Conservation (phyloP, 495 filamentous ascomycete genomes). For the Daldinia caldariorum region DNA sequence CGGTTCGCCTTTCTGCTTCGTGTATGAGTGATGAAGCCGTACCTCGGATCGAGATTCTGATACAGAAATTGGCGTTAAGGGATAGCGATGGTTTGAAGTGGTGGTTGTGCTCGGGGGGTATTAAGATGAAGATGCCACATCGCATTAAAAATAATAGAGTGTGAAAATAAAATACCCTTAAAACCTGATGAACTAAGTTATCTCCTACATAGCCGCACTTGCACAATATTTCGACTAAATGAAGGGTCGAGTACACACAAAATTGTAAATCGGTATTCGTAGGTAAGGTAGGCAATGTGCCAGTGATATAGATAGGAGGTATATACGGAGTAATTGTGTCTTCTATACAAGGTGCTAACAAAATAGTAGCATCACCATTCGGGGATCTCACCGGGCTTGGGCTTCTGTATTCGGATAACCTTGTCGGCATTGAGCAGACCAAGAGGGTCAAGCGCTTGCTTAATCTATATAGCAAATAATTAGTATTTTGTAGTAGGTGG, state of each 20-base stretch:
- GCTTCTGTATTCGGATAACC: slow-evolving; percentile 70
- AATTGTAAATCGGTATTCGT: slow-evolving; percentile 15
- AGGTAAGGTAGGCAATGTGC: not conserved
- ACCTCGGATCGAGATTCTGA: not conserved
- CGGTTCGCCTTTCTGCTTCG: slow-evolving; percentile 50
- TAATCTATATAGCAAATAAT: slow-evolving; percentile 56
- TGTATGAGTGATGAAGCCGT: slow-evolving; percentile 46
- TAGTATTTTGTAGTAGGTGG: not conserved
- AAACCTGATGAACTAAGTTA: not conserved
- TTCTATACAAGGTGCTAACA: slow-evolving; percentile 9
- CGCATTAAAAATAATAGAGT: slow-evolving; percentile 19
- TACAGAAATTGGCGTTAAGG: not conserved
- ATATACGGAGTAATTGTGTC: slow-evolving; percentile 17
- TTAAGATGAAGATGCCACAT: slow-evolving; percentile 1
- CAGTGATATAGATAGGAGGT: not conserved
- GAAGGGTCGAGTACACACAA: slow-evolving; percentile 3
- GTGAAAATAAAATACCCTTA: not conserved
- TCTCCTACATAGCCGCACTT: slow-evolving; percentile 12
- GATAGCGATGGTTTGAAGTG: not conserved
- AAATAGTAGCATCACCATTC: slow-evolving; percentile 55
- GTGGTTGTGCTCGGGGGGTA: not conserved
- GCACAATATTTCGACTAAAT: not conserved
- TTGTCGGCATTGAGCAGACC: slow-evolving; percentile 86
- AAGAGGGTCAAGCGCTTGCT: slow-evolving; percentile 78
- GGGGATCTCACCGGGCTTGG: slow-evolving; percentile 60